Evolutionary conservation across 2,329 filamentous ascomycete genomes (phyloP).

Genomic region (Cladosporium velox): DNA sequence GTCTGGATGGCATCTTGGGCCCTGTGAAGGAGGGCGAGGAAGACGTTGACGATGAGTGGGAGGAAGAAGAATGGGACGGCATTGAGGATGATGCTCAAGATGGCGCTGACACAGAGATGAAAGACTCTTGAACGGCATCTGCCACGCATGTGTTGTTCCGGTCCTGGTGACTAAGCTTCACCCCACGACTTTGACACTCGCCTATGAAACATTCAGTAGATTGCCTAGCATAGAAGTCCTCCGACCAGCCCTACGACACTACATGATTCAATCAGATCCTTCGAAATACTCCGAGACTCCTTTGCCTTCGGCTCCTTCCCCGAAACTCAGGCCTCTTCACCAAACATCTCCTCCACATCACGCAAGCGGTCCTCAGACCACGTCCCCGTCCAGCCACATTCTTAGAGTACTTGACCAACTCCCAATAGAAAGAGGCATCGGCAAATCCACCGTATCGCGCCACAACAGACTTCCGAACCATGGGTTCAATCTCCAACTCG

Average conservation of each 20-base stretch:
- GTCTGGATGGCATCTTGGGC: conserved; percentile 47
- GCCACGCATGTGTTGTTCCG: background rate
- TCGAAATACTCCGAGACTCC: conserved; percentile 2
- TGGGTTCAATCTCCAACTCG: conserved; percentile 56
- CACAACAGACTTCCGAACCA: conserved; percentile 16
- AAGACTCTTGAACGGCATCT: conserved; percentile 30
- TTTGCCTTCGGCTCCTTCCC: background rate
- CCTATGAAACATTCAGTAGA: background rate
- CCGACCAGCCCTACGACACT: background rate
- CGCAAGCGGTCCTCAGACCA: background rate
- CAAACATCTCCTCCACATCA: conserved; percentile 13
- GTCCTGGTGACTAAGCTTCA: background rate
- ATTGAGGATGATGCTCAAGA: conserved; percentile 40
- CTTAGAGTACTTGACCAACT: conserved; percentile 2
- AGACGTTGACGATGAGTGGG: conserved; percentile 41
- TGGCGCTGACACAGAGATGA: conserved; percentile 37
- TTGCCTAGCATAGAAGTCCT: conserved; percentile 11
- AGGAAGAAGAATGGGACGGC: conserved; percentile 39
- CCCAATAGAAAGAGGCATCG: conserved; percentile 22
- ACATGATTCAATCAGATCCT: conserved; percentile 1
- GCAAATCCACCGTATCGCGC: conserved; percentile 23
- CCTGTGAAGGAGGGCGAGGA: conserved; percentile 44
- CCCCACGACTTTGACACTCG: background rate
- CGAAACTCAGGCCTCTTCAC: conserved; percentile 8
- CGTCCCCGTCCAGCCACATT: background rate